These are phyloP conservation scores for Pseudozyma sp. DNA, from an alignment of 1,284 basidiomycete genomes.

Conservation along the genomic window DNA sequence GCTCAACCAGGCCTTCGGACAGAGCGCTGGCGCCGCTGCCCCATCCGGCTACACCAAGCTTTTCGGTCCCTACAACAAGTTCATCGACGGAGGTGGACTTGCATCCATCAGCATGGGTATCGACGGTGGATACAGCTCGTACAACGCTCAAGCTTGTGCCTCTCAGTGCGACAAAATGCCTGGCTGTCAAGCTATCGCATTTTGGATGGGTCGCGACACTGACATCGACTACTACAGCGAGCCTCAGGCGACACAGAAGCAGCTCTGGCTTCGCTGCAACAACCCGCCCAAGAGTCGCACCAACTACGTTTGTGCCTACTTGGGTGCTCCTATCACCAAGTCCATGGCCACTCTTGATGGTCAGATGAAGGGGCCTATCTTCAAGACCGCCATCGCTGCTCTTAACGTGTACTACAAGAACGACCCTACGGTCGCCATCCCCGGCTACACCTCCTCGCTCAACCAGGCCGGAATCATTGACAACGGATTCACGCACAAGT, in stretches of 20 bases:
- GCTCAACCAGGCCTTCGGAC: constrained; percentile 4
- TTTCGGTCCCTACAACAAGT: neutral
- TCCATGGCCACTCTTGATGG: neutral
- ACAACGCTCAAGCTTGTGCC: neutral
- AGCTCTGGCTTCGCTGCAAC: neutral
- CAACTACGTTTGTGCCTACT: neutral
- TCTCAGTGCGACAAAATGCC: neutral
- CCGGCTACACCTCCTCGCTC: neutral
- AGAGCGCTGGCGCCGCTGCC: neutral
- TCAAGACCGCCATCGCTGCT: constrained; percentile 1
- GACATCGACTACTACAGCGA: constrained; percentile 3
- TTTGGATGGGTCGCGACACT: neutral
- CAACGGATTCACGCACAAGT: neutral
- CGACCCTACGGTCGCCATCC: neutral
- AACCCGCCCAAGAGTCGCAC: constrained; percentile 2
- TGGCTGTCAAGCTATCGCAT: neutral
- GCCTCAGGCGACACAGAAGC: neutral
- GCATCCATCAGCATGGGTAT: neutral
- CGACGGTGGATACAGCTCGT: neutral
- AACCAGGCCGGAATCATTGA: constrained; percentile 3
- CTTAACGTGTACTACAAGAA: constrained; percentile 4
- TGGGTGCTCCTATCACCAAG: constrained; percentile 1
- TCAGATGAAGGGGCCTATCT: constrained; percentile 1
- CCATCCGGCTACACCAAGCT: neutral
- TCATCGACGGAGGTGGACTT: neutral